phyloP scores from a whole-genome alignment of 2,329 filamentous ascomycete species.

The Eutypa lata region DNA sequence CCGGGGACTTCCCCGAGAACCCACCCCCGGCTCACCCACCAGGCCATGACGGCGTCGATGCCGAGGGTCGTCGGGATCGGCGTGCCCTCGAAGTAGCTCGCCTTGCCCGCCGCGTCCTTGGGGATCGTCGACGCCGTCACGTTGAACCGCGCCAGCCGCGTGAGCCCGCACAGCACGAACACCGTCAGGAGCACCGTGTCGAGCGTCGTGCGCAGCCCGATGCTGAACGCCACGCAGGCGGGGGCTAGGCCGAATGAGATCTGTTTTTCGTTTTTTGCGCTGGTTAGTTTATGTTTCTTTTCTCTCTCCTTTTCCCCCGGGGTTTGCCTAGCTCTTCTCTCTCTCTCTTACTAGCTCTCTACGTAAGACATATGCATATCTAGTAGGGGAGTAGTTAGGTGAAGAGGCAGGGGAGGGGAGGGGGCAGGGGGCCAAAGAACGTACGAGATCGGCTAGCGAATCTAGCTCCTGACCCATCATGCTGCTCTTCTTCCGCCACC shows the following conservation, averaged over 20 bases:
- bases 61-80: conserved; percentile 88
- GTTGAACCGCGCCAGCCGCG: conserved; percentile 93
- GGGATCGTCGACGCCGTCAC: conserved; percentile 87
- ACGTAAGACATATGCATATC: too few relatives aligned
- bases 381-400: too few relatives aligned
- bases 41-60: conserved; percentile 81
- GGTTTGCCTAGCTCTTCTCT: too few relatives aligned
- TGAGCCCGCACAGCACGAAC: conserved; percentile 93
- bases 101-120: conserved; percentile 89
- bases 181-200: conserved; percentile 80
- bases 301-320: too few relatives aligned
- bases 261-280: too few relatives aligned
- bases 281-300: too few relatives aligned
- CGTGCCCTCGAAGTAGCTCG: conserved; percentile 93
- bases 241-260: conserved; percentile 94
- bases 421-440: conserved; percentile 22
- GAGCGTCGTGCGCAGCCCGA: conserved; percentile 79
- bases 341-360: too few relatives aligned
- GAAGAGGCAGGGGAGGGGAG: too few relatives aligned
- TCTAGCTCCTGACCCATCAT: conserved; percentile 98
- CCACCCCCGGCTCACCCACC: conserved; percentile 81
- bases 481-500: conserved; percentile 95
- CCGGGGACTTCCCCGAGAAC: conserved; percentile 74
- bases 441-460: conserved; percentile 89
- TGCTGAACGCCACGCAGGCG: conserved; percentile 79